Conservation (phyloP, 306 rosid species). For the Vigna angularis region DNA sequence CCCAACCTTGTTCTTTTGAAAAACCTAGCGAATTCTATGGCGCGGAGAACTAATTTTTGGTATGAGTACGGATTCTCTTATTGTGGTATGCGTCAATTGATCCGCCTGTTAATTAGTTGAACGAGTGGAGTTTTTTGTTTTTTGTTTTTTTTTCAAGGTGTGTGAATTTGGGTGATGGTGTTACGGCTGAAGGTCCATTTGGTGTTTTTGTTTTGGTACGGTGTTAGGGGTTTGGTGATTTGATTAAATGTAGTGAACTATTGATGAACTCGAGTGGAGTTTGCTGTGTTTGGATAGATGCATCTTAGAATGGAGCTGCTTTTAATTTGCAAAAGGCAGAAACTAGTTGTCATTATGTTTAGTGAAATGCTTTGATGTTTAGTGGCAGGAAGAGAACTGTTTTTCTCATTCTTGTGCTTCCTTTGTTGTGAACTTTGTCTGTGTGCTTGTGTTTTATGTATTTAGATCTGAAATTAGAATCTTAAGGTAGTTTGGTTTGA, state of each 20-base stretch:
- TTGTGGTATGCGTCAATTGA: not conserved
- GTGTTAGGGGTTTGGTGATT: conserved; percentile 31
- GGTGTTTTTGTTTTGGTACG: not conserved
- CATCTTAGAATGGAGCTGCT: not conserved
- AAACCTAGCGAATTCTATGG: not conserved
- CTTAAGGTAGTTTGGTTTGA: not conserved
- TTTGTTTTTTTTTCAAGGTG: not conserved
- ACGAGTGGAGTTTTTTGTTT: not conserved
- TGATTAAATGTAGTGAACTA: not conserved
- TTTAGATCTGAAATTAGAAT: not conserved
- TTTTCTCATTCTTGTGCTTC: conserved; percentile 2
- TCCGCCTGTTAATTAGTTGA: not conserved
- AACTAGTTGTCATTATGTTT: not conserved
- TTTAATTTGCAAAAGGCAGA: not conserved
- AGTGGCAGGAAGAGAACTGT: not conserved
- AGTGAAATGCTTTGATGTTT: not conserved
- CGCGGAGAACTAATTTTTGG: not conserved
- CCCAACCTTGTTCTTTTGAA: not conserved
- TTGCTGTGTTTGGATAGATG: not conserved
- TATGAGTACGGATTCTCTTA: not conserved
- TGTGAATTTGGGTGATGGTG: conserved; percentile 3
- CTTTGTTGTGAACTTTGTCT: not conserved
- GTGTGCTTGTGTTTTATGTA: not conserved
- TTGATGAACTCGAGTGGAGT: not conserved
- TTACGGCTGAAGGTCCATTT: not conserved